Evolutionary conservation across 306 rosid genomes (phyloP).

Genomic region (Quercus wislizeni): DNA sequence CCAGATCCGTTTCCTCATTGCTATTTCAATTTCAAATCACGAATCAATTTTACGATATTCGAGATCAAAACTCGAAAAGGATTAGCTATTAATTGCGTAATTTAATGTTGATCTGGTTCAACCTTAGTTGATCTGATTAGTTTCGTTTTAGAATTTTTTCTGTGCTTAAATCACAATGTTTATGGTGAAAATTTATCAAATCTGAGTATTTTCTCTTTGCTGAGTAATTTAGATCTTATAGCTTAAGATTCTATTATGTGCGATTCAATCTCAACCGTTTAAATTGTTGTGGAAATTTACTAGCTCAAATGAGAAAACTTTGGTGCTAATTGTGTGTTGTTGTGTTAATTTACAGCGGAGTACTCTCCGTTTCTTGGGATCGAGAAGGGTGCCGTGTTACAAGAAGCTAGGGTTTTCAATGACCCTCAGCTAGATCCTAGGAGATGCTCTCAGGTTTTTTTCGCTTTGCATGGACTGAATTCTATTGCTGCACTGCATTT

Average conservation of each 20-base stretch:
- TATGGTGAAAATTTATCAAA: conserved; percentile 13
- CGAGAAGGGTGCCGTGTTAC: conserved; percentile 97
- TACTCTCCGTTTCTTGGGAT: conserved; percentile 94
- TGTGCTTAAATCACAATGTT: conserved; percentile 28
- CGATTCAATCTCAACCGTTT: background rate
- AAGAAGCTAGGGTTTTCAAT: conserved; percentile 97
- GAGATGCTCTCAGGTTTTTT: conserved; percentile 90
- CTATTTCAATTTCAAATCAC: background rate
- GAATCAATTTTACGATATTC: conserved; percentile 10
- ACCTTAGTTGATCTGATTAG: conserved; percentile 29
- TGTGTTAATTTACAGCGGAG: conserved; percentile 50
- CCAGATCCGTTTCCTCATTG: conserved; percentile 58
- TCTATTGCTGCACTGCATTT: background rate
- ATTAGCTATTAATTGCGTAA: conserved; percentile 24
- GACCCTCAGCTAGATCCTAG: conserved; percentile 96
- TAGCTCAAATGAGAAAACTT: background rate
- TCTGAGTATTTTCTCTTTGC: conserved; percentile 17
- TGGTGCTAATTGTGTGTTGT: conserved; percentile 22
- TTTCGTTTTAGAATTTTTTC: conserved; percentile 3
- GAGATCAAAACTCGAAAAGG: conserved; percentile 20
- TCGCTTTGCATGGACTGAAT: conserved; percentile 13
- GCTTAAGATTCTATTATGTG: conserved; percentile 8
- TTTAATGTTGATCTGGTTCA: conserved; percentile 28
- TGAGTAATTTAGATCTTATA: conserved; percentile 33
- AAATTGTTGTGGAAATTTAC: background rate